Base-by-base conservation (phyloP, 2,329 filamentous ascomycete species). In the Exophiala xenobiotica region DNA sequence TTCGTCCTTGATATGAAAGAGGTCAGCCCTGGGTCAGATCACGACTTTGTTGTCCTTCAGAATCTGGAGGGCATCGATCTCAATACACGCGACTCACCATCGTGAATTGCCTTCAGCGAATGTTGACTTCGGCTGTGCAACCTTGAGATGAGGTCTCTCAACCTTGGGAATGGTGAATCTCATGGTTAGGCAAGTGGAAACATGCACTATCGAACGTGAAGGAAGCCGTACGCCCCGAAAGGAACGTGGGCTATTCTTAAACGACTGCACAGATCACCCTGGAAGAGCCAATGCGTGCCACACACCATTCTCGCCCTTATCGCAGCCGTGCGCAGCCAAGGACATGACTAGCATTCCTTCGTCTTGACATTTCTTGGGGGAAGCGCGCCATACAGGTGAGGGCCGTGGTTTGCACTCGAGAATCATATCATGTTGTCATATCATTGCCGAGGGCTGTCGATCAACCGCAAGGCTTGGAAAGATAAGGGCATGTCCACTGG, bases 31-130 rank as follows among this genome's bases (percentile, higher is more conserved):
- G n/a, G n/a, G n/a, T n/a, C n/a, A n/a, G n/a, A n/a, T n/a, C 38
- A 18, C n/a, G n/a, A n/a, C n/a, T n/a, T n/a, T n/a, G n/a, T n/a
- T n/a, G n/a, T n/a, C n/a, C n/a, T n/a, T n/a, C n/a, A n/a, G n/a
- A n/a, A n/a, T n/a, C n/a, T n/a, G n/a, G n/a, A n/a, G n/a, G n/a
- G n/a, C n/a, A n/a, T n/a, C n/a, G n/a, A n/a, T n/a, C 31, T 35
- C 31, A 35, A 5, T 31, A 8, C n/a, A n/a, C n/a, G 18, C 8
- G 6, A 27, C 47, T 38, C 35, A 50, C 68, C 69, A 70, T 63
- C 71, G 63, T 55, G 69, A 60, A 64, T 71, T 68, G 53, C 73
- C 64, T 57, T 67, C 66, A 4, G 74, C 71, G 61, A 78, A 78
- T 2, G 70, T 68, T 4, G 74, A 77, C 43, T 68, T 65, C 1